Conservation (phyloP, 768 basidiomycete genomes). For the Zangia roseola region DNA sequence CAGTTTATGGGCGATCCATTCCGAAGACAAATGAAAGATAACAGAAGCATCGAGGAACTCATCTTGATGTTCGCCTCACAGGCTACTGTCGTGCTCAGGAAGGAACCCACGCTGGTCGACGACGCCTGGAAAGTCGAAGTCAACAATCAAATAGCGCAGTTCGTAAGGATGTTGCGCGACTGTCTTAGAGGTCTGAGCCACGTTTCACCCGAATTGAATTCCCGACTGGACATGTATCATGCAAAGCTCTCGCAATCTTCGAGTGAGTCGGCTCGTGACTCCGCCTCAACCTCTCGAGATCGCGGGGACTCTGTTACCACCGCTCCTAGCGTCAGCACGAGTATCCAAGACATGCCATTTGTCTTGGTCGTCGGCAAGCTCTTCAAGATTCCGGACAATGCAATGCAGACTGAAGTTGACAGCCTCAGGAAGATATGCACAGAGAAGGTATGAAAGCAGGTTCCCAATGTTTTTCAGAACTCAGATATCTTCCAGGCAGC, state of each 20-base stretch:
- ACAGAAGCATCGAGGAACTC: slow-evolving; percentile 95
- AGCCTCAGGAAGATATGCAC: slow-evolving; percentile 62
- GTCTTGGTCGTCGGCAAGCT: slow-evolving; percentile 66
- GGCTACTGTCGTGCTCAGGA: slow-evolving; percentile 83
- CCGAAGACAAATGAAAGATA: slow-evolving; percentile 90
- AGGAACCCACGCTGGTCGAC: slow-evolving; percentile 78
- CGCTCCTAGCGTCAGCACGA: slow-evolving; percentile 39
- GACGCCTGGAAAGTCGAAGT: slow-evolving; percentile 94
- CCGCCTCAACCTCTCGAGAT: slow-evolving; percentile 56
- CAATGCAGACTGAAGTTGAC: slow-evolving; percentile 74
- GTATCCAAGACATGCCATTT: slow-evolving; percentile 73
- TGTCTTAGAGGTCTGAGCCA: slow-evolving; percentile 70
- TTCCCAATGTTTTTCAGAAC: background rate
- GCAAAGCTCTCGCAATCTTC: slow-evolving; percentile 68
- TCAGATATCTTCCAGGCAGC: slow-evolving; percentile 57
- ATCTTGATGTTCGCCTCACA: slow-evolving; percentile 95
- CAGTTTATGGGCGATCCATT: slow-evolving; percentile 85
- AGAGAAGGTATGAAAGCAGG: slow-evolving; percentile 55
- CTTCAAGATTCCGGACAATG: slow-evolving; percentile 70
- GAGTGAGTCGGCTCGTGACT: slow-evolving; percentile 67
- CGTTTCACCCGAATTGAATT: slow-evolving; percentile 78
- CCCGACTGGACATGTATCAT: slow-evolving; percentile 81
- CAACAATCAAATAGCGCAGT: slow-evolving; percentile 87
- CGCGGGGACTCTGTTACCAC: slow-evolving; percentile 48
- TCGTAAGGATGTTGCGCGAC: slow-evolving; percentile 84